phyloP scores from a whole-genome alignment of 148 eudicot genomes.

The Rhododendron vialii region DNA sequence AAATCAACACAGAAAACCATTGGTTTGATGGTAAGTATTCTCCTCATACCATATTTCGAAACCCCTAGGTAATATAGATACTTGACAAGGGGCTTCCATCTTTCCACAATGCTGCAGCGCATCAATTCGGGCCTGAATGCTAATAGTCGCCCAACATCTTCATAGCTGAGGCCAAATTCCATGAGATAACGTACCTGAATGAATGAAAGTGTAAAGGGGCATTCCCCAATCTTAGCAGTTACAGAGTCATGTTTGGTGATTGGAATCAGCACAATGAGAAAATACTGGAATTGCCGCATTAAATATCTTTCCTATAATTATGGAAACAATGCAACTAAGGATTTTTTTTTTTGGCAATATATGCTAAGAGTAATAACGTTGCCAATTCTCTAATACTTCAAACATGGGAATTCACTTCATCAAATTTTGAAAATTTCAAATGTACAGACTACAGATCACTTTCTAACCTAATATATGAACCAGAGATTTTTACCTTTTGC shows the following conservation, averaged over 20 bases:
- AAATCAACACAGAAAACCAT: constrained; percentile 78
- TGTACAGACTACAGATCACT: background rate
- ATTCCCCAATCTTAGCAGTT: background rate
- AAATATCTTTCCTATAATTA: background rate
- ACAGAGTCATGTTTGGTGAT: background rate
- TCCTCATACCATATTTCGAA: constrained; percentile 75
- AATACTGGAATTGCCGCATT: background rate
- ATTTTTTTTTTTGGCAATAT: too few relatives aligned
- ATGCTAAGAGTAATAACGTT: too few relatives aligned
- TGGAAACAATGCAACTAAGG: background rate
- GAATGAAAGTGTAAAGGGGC: constrained; percentile 4
- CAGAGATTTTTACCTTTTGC: constrained; percentile 50
- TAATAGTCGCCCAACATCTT: constrained; percentile 74
- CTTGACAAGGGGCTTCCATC: constrained; percentile 87
- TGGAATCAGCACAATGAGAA: background rate
- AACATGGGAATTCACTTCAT: background rate
- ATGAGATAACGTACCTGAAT: constrained; percentile 69
- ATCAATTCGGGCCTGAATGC: constrained; percentile 85
- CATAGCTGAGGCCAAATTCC: constrained; percentile 73
- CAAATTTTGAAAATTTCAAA: background rate
- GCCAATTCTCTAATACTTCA: too few relatives aligned
- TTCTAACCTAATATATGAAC: background rate
- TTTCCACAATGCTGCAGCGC: constrained; percentile 83
- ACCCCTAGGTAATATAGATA: constrained; percentile 87
- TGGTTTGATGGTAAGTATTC: constrained; percentile 76